Evolutionary conservation across 768 basidiomycete species (phyloP).

Genomic region (Pleurotus tuoliensis): DNA sequence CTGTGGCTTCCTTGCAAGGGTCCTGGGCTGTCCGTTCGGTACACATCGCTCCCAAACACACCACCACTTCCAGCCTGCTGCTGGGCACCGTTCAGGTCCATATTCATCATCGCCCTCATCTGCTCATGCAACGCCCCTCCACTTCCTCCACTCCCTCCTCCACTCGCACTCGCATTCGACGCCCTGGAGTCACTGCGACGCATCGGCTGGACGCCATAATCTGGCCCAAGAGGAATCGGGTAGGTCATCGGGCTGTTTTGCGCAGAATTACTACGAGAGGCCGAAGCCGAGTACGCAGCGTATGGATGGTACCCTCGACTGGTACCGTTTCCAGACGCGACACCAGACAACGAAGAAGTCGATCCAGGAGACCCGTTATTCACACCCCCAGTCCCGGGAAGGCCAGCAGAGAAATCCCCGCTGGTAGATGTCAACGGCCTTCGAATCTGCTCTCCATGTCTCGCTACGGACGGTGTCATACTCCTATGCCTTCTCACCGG

Average conservation of each 20-base stretch:
- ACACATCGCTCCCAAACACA: conserved; percentile 21
- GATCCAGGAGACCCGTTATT: conserved; percentile 4
- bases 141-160: conserved; percentile 18
- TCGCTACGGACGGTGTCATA: conserved; percentile 66
- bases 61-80: conserved; percentile 10
- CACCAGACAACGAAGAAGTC: conserved; percentile 25
- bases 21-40: conserved; percentile 38
- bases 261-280: conserved; percentile 34
- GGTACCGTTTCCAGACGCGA: conserved; percentile 21
- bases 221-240: conserved; percentile 31
- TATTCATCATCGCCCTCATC: conserved; percentile 41
- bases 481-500: conserved; percentile 69
- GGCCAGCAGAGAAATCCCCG: conserved; percentile 28
- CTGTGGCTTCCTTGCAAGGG: conserved; percentile 21
- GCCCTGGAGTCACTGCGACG: conserved; percentile 30
- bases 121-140: conserved; percentile 36
- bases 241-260: conserved; percentile 44
- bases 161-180: conserved; percentile 25
- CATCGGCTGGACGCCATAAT: conserved; percentile 22
- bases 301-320: conserved; percentile 58
- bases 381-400: background rate
- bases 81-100: conserved; percentile 24
- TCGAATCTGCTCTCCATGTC: conserved; percentile 48
- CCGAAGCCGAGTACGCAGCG: conserved; percentile 32
- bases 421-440: conserved; percentile 44